Base-by-base conservation (phyloP, 495 filamentous ascomycete genomes). In the Neurospora terricola region DNA sequence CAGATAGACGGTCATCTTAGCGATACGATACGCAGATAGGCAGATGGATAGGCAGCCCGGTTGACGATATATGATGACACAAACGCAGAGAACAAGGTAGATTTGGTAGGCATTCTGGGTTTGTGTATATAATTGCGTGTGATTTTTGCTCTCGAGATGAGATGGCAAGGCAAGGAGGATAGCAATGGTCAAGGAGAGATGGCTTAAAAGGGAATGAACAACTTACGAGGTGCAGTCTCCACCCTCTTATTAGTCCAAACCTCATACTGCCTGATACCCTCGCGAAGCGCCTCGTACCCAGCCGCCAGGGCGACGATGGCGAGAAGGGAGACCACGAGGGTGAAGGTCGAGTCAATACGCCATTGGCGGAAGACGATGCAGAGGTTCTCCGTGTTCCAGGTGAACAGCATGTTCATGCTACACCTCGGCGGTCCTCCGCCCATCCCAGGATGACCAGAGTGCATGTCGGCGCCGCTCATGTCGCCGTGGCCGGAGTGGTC, bases 331-430 rank as follows among this genome's bases (percentile, higher is more conserved):
- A 92, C 78, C 78, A 97, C 76, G 38, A 99, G 90, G 9, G 89
- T 88, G 34, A 86, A 73, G n/a, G 89, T 89, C 48, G 88, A 90
- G 70, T 83, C 87, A 81, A 98, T 84, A 78, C 91, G 96, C 96
- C 96, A 99, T 83, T 90, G 88, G 75, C 86, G 90, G 86, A 98
- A 99, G 82, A 98, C 87, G 78, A 99, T 94, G 87, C 96, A 99
- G 73, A 99, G 92, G 82, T 98, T 89, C 66, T 88, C 85, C 21
- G 93, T 94, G 77, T 92, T 87, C 96, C 96, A 98, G 70, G 94
- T 99, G 82, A 99, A 99, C 40, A 98, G 88, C 95, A 97, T 98
- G 78, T 93, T 96, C 93, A 97, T 98, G 80, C 83, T 93, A 87
- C 94, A 96, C 82, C 76, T 81, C 62, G 77, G 54, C 36, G 68